Evolutionary conservation across 2,329 filamentous ascomycete species (phyloP), one percentile per base, ranked within the genome.

Genomic region (Tolypocladium pustulatum): DNA sequence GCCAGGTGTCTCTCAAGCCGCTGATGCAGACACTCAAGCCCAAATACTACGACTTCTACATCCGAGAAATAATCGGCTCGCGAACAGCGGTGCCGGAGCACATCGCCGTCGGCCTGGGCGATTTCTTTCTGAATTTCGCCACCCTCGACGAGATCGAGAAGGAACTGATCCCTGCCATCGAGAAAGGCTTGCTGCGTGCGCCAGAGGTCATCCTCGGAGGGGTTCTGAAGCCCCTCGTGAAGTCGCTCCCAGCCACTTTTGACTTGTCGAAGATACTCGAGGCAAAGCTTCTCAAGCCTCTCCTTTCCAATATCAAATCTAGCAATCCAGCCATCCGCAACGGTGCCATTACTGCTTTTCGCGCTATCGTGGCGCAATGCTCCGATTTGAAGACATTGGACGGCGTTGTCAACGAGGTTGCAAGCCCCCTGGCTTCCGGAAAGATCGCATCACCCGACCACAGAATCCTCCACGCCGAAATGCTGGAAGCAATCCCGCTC

Each of bases 251-350:
- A 1, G 69, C 76, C 34, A 76, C 77, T 7, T 80, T 94, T 65
- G 93, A 99, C 66, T 79, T 97, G 22, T 93, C 93, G 10, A 82
- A 85, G 41, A 75, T 89, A 5, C 78, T 97, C 22, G 80, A 82
- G 57, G 78, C 80, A 32, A 89, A 88, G 61, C 79, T 99, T 40
- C 73, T 95, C 41, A 97, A 96, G 71, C 90, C 91, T 7, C 77
- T 99, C 15, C 75, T 97, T n/a, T 86, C 91, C 46, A 96, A 91
- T 69, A 80, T 92, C 71, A 97, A 96, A 72, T 97, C 94, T 1
- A 92, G 89, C 67, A 97, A 96, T 70, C 76, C 83, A 17, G 73
- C 74, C 2, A 90, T 97, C 61, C 86, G 93, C 58, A 82, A 82
- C 61, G 91, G 91, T 30, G 89, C 90, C 10, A 75, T 92, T 27